phyloP scores from a whole-genome alignment of 345 rosid genomes.

The Acer negundo region DNA sequence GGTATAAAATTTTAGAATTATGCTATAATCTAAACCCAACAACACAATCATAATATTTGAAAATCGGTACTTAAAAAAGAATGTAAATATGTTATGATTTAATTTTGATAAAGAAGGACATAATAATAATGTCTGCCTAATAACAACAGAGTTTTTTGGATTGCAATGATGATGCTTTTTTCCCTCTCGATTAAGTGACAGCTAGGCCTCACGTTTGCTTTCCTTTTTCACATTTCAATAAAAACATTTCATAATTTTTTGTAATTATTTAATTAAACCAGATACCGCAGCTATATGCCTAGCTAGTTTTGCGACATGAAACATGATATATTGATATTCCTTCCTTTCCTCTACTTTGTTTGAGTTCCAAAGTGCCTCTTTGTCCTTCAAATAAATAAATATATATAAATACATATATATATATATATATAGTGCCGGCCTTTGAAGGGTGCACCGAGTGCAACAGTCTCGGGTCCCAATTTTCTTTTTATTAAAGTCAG shows the following conservation, averaged over 20 bases:
- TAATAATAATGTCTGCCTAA: conserved; percentile 5
- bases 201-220: conserved; percentile 7
- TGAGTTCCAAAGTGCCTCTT: neutral
- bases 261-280: neutral
- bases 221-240: neutral
- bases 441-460: too few species aligned
- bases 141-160: neutral
- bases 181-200: conserved; percentile 2
- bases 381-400: neutral
- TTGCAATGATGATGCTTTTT: conserved; percentile 12
- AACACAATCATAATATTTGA: neutral
- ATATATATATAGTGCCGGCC: too few species aligned
- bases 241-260: neutral
- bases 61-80: neutral
- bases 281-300: neutral
- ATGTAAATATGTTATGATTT: neutral
- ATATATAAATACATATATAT: too few species aligned
- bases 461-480: too few species aligned
- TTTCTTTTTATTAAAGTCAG: too few species aligned
- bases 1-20: too few species aligned
- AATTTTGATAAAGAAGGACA: neutral
- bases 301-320: neutral
- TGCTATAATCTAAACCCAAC: neutral
- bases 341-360: neutral
- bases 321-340: too few species aligned